Percentiles rank a stretch among this genome's conserved stretches.
These are phyloP conservation scores for Globisporangium lucens DNA, from an alignment of 352 stramenopile species.

Conservation along the genomic window DNA sequence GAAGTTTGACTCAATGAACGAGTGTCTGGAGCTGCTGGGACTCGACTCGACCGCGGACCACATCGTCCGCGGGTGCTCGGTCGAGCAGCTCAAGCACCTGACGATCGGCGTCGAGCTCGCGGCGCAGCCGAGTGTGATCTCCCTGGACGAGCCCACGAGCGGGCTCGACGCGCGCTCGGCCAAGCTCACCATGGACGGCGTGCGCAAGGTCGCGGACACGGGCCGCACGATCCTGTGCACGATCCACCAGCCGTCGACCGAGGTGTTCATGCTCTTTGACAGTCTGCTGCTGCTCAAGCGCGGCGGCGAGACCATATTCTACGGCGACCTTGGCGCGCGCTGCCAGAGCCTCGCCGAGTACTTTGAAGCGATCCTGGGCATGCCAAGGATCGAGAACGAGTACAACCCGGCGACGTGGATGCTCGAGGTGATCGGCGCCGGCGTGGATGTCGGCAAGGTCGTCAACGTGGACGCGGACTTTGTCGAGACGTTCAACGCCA, in stretches of 20 bases:
- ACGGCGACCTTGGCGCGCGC: conserved; percentile 11
- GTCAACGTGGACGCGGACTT: no score
- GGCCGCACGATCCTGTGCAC: conserved; percentile 85
- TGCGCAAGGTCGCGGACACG: conserved; percentile 77
- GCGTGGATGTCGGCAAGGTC: no score
- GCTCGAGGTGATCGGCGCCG: conserved; percentile 20
- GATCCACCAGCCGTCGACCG: conserved; percentile 87
- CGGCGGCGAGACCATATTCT: conserved; percentile 34
- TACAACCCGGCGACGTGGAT: conserved; percentile 21
- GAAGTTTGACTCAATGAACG: no score
- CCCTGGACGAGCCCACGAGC: conserved; percentile 85
- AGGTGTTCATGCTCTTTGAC: conserved; percentile 85
- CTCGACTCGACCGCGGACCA: no score
- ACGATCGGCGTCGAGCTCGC: conserved; percentile 91
- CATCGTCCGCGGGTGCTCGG: no score
- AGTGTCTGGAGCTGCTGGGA: no score
- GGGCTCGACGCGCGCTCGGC: conserved; percentile 75
- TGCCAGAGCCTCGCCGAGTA: no score
- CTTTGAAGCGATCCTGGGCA: no score
- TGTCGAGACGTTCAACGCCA: no score
- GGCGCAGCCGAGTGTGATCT: conserved; percentile 81
- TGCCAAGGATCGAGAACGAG: no score
- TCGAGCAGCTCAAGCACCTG: no score
- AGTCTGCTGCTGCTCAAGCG: conserved; percentile 64
- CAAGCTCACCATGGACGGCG: conserved; percentile 78